Base-by-base conservation (phyloP, 2,329 filamentous ascomycete genomes). In the Bipolaris zeicola region DNA sequence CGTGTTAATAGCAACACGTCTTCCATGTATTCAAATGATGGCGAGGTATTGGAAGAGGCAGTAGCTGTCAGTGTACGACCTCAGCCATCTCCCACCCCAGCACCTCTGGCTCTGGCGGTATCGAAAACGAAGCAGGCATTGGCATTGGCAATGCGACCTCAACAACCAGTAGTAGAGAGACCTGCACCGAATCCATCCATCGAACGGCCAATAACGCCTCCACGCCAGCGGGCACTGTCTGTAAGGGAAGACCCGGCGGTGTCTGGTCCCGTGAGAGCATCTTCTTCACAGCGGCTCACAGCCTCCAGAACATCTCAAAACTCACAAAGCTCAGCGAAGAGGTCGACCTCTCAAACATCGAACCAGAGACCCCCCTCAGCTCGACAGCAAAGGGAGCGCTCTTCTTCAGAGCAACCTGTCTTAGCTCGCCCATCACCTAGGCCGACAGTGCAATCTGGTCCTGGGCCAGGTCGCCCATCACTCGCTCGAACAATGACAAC, bases 401-500 rank as follows among this genome's bases (percentile, higher is more conserved):
- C 49, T 16, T 6, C 22, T 4, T 52, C 62, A 3, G 58, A 60
- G 18, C 38, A 42, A 37, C n/a, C 46, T 6, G 18, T 41, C 22
- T 42, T 48, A 22, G 31, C 53, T 14, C 51, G 54, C 24, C 31
- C 52, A 11, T 57, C 54, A 6, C 57, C 62, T 8, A 51, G 55
- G 13, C 38, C 60, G 28, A 31, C 28, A 18, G 8, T 57, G 5
- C 53, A 56, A 13, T 52, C 63, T n/a, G 60, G 42, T 28, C 57
- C 53, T 16, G 18, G 41, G 6, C 33, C 60, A 0, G 38, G 53
- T 1, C 51, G 57, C 4, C 63, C 45, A 37, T 57, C 62, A 0
- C 61, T 66, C 33, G 52, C 61, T n/a, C 39, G 63, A 14, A 70
- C 66, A 13, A 70, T 68, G 65, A 65, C 65, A 1, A 61, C 58